Evolutionary conservation across 768 basidiomycete genomes (phyloP).

Genomic region (Lactifluus echinatus): DNA sequence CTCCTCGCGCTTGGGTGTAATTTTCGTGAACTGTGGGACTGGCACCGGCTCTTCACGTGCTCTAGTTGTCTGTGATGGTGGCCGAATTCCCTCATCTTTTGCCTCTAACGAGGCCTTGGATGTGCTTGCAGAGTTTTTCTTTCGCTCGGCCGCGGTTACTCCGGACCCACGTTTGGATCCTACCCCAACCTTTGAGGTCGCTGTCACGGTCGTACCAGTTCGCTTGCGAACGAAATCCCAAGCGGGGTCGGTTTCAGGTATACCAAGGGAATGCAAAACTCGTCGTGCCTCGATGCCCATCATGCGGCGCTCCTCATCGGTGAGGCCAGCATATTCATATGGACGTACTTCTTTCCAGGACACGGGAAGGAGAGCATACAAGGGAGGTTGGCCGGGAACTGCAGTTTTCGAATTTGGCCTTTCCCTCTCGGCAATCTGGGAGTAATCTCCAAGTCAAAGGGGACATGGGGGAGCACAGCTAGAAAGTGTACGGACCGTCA

Average conservation of each 20-base stretch:
- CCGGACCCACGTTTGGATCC: slow-evolving; percentile 4
- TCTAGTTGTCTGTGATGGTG: neutral
- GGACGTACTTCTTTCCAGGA: slow-evolving; percentile 68
- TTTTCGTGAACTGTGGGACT: slow-evolving; percentile 2
- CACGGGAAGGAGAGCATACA: slow-evolving; percentile 46
- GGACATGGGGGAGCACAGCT: neutral
- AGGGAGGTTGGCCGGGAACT: slow-evolving; percentile 5
- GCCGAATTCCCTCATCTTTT: slow-evolving; percentile 8
- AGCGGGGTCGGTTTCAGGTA: slow-evolving; percentile 51
- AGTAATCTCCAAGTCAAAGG: neutral
- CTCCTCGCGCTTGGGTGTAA: slow-evolving; percentile 19
- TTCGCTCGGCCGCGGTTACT: slow-evolving; percentile 2
- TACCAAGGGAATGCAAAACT: slow-evolving; percentile 40
- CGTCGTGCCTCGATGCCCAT: slow-evolving; percentile 46
- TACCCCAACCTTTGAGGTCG: neutral
- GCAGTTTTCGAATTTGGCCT: neutral
- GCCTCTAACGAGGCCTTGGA: slow-evolving; percentile 2
- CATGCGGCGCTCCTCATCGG: slow-evolving; percentile 37
- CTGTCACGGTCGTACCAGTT: neutral
- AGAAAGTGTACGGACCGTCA: slow-evolving; percentile 34
- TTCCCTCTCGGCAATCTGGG: slow-evolving; percentile 16
- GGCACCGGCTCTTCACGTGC: slow-evolving; percentile 1
- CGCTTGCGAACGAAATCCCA: slow-evolving; percentile 44
- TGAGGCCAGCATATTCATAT: slow-evolving; percentile 47
- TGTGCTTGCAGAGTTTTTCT: slow-evolving; percentile 7